phyloP scores from a whole-genome alignment of 108 stramenopile species.

The Stephanodiscus minutulus region DNA sequence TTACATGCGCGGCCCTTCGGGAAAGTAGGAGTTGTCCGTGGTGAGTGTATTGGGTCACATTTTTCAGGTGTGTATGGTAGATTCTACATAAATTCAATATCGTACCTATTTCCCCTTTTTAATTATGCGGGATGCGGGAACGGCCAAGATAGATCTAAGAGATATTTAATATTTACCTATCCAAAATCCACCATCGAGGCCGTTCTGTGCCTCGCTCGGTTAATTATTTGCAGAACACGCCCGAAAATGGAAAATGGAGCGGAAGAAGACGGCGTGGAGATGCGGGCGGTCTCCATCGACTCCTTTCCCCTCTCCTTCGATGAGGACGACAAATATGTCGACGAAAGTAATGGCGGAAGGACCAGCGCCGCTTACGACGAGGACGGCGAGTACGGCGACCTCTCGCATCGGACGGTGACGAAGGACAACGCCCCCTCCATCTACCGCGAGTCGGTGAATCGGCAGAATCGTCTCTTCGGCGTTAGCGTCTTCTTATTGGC shows the following conservation, averaged over 20 bases:
- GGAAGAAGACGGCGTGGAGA: conserved; percentile 7
- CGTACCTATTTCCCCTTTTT: no score
- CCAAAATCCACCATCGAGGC: no score
- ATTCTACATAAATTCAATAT: no score
- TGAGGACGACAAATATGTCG: conserved; percentile 1
- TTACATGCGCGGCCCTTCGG: no score
- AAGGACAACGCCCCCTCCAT: background rate
- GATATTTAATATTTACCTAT: no score
- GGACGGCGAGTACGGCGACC: conserved; percentile 23
- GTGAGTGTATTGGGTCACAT: no score
- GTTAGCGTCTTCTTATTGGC: conserved; percentile 22
- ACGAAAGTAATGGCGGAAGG: background rate
- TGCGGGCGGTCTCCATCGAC: background rate
- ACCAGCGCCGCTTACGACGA: background rate
- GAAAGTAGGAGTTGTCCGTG: no score
- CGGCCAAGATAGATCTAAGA: no score
- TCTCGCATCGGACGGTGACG: conserved; percentile 5
- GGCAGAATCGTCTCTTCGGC: conserved; percentile 57
- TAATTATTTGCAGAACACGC: no score
- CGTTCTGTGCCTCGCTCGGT: no score
- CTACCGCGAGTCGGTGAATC: conserved; percentile 26
- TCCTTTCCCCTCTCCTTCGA: conserved; percentile 8
- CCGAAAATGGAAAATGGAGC: conserved; percentile 6
- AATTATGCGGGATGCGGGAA: no score
- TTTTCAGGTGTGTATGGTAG: no score